These are phyloP conservation scores for Gynostemma pentaphyllum DNA, from an alignment of 306 rosid genomes.

Conservation along the genomic window DNA sequence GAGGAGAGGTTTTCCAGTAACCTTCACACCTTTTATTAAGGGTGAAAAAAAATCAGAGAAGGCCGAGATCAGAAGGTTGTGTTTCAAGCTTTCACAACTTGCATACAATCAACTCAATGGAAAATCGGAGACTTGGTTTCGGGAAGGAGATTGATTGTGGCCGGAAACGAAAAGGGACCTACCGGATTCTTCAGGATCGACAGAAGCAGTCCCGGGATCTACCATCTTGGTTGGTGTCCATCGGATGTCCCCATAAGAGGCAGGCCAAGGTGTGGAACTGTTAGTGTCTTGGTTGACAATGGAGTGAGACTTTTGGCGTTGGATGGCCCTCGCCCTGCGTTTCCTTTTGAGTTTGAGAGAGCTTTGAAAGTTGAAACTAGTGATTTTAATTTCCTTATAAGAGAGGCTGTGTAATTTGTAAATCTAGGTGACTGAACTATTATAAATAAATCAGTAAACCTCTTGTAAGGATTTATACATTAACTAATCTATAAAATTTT, in stretches of 20 bases:
- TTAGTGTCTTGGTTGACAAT: slow-evolving; percentile 6
- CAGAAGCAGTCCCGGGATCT: not conserved
- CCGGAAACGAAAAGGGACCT: not conserved
- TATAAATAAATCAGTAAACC: not conserved
- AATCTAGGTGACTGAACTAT: too few species aligned
- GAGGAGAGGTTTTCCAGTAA: not conserved
- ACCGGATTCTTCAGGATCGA: not conserved
- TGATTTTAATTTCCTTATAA: not conserved
- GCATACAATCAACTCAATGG: not conserved
- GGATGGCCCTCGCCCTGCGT: not conserved
- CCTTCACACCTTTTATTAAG: not conserved
- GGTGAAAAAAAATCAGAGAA: not conserved
- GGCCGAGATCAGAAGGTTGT: not conserved
- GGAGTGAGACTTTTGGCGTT: slow-evolving; percentile 11
- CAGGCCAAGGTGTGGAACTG: slow-evolving; percentile 10
- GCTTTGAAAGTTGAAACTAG: not conserved
- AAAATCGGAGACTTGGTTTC: not conserved
- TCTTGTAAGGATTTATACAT: not conserved
- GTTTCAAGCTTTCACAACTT: not conserved
- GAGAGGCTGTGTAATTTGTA: not conserved
- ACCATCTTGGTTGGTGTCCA: slow-evolving; percentile 2
- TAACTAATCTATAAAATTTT: too few species aligned
- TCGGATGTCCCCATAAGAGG: not conserved
- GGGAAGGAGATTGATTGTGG: not conserved
- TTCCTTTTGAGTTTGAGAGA: slow-evolving; percentile 8